These are phyloP conservation scores for Citrus inodora DNA, from an alignment of 345 rosid genomes.

Conservation along the genomic window DNA sequence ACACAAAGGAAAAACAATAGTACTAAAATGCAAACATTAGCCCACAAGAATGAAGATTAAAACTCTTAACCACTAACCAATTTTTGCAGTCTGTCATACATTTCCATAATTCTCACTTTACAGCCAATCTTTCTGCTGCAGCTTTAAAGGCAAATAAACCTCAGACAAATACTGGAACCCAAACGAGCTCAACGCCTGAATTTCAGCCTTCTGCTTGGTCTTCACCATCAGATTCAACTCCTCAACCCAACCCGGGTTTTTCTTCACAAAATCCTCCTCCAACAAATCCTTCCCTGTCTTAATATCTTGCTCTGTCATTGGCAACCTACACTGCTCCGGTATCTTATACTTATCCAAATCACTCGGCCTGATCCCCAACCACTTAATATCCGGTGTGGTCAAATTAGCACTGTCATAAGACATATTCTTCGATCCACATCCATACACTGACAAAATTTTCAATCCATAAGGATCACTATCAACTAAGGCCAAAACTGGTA, in stretches of 20 bases:
- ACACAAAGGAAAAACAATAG: not conserved
- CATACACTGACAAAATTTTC: slow-evolving; percentile 88
- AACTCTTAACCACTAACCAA: not conserved
- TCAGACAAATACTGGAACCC: slow-evolving; percentile 96
- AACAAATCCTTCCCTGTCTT: slow-evolving; percentile 93
- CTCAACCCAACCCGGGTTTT: slow-evolving; percentile 96
- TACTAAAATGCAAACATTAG: not conserved
- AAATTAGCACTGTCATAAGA: slow-evolving; percentile 90
- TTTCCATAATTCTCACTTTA: slow-evolving; percentile 25
- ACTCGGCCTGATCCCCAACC: slow-evolving; percentile 93
- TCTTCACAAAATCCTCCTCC: slow-evolving; percentile 98
- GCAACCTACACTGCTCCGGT: slow-evolving; percentile 93
- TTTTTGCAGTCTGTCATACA: not conserved
- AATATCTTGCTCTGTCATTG: slow-evolving; percentile 98
- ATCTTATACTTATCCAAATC: slow-evolving; percentile 88
- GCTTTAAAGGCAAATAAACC: slow-evolving; percentile 92
- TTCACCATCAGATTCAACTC: slow-evolving; percentile 97
- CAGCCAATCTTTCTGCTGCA: slow-evolving; percentile 98
- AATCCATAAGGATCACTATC: slow-evolving; percentile 97
- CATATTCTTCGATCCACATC: slow-evolving; percentile 99
- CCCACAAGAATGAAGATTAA: not conserved
- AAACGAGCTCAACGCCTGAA: slow-evolving; percentile 93
- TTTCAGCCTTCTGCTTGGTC: slow-evolving; percentile 95
- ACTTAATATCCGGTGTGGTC: slow-evolving; percentile 95
- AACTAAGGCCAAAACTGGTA: slow-evolving; percentile 91